A percentile compares a stretch with the other conserved stretches of the same genome.
Conservation (phyloP, 441 rosid species). For the Gossypium davidsonii region DNA sequence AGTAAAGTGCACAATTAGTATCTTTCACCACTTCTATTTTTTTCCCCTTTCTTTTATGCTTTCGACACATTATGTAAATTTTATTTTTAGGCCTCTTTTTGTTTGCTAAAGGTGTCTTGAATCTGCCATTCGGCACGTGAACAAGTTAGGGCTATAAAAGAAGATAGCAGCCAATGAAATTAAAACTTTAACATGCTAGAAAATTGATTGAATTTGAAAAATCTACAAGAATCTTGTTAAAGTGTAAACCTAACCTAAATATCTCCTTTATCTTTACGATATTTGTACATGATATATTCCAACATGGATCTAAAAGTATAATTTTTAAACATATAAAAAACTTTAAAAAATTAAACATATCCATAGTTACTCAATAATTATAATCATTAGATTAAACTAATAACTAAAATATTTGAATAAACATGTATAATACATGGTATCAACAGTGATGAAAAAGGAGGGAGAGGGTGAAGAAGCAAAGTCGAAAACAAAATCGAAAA, state of each 20-base stretch:
- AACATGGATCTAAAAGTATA: neutral
- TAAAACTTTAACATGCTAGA: neutral
- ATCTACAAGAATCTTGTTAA: neutral
- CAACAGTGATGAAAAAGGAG: too few relatives aligned
- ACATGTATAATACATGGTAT: too few relatives aligned
- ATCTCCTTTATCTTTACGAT: neutral
- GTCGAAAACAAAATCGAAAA: too few relatives aligned
- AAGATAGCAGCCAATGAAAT: neutral
- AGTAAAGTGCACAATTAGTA: neutral
- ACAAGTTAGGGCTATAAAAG: neutral
- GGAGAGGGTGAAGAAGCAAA: too few relatives aligned
- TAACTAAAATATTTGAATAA: too few relatives aligned
- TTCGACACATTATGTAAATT: neutral
- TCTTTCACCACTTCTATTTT: conserved; percentile 9
- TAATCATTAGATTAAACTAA: too few relatives aligned
- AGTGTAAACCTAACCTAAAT: neutral
- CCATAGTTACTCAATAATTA: too few relatives aligned
- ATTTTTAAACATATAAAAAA: too few relatives aligned
- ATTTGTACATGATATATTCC: neutral
- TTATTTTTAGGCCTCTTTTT: neutral
- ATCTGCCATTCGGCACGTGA: neutral
- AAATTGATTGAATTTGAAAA: neutral
- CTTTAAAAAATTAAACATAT: too few relatives aligned
- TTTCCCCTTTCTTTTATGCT: neutral
- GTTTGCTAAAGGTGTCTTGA: conserved; percentile 2